Evolutionary conservation across 202 grass and related monocot genomes (phyloP).

Genomic region (Musa balbisiana): DNA sequence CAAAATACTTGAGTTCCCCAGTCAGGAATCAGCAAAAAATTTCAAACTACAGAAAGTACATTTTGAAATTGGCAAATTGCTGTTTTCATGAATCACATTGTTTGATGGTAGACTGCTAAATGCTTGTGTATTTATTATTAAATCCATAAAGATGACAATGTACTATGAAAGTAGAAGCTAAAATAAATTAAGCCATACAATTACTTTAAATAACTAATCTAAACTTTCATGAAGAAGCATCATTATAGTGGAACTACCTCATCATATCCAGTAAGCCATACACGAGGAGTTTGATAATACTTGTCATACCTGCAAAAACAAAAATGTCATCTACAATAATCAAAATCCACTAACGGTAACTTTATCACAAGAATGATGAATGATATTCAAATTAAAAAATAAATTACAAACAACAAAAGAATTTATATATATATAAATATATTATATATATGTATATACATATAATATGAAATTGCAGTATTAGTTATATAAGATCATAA

Average conservation of each 20-base stretch:
- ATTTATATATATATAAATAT: too few relatives aligned
- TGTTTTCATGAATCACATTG: not conserved
- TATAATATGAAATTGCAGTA: not conserved
- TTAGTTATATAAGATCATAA: not conserved
- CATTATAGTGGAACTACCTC: slow-evolving; percentile 43
- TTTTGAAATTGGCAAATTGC: not conserved
- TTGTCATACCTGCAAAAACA: slow-evolving; percentile 78
- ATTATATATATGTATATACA: too few relatives aligned
- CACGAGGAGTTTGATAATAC: slow-evolving; percentile 89
- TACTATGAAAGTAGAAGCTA: not conserved
- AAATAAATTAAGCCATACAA: not conserved
- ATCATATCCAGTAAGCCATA: slow-evolving; percentile 98
- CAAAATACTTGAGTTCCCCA: not conserved
- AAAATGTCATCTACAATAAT: not conserved
- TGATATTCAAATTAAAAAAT: not conserved
- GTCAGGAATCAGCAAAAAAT: not conserved
- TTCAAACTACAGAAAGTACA: not conserved
- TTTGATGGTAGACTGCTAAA: not conserved
- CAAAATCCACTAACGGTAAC: not conserved
- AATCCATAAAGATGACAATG: not conserved
- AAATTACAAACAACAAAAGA: not conserved
- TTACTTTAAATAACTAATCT: not conserved
- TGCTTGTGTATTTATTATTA: not conserved
- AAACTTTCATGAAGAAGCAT: slow-evolving; percentile 12
- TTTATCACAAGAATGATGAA: too few relatives aligned